These are phyloP conservation scores for Misopates orontium DNA, from an alignment of 257 asterid species.

Conservation along the genomic window DNA sequence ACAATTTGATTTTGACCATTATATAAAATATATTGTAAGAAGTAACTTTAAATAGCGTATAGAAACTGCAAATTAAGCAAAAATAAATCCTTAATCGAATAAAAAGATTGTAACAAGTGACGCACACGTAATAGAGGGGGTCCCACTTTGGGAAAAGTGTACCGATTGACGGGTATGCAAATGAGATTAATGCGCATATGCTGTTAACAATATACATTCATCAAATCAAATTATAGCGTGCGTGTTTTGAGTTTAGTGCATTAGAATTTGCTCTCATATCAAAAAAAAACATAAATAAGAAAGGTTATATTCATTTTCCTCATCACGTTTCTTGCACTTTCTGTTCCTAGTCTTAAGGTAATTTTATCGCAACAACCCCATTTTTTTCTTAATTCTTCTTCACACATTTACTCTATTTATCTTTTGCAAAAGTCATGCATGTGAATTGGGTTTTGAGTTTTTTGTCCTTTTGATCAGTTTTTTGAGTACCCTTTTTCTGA, in stretches of 20 bases:
- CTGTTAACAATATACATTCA: neutral
- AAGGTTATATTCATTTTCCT: no score
- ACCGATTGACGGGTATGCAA: slow-evolving; percentile 23
- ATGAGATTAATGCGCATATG: slow-evolving; percentile 21
- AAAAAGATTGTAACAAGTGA: no score
- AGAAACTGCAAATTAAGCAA: no score
- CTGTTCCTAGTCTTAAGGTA: slow-evolving; percentile 32
- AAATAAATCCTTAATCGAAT: no score
- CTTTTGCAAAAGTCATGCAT: neutral
- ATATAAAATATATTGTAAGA: no score
- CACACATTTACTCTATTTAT: neutral
- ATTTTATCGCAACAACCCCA: neutral
- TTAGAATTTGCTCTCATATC: no score
- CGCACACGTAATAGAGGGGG: slow-evolving; percentile 35
- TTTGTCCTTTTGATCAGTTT: neutral
- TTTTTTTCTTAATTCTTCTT: no score
- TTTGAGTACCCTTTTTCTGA: neutral
- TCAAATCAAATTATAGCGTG: no score
- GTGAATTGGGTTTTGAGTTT: neutral
- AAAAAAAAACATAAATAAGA: no score
- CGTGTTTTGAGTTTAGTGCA: no score
- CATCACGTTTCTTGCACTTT: slow-evolving; percentile 28
- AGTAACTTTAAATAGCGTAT: no score
- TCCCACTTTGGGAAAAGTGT: slow-evolving; percentile 34
- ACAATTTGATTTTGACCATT: no score